Evolutionary conservation across 2,329 filamentous ascomycete species (phyloP).

Genomic region (Paecilomyces niveus): DNA sequence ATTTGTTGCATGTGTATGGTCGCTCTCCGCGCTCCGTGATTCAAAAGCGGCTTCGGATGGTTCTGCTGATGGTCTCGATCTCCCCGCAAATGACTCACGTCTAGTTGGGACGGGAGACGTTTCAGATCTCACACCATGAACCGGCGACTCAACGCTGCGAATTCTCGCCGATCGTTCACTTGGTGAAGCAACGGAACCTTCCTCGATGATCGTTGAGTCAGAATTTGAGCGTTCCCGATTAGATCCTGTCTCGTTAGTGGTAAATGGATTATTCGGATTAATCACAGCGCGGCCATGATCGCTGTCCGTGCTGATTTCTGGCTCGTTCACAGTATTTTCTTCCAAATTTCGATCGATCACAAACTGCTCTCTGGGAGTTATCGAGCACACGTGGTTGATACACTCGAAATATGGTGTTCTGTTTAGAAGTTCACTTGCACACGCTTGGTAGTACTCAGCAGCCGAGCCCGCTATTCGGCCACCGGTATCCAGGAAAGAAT

Average conservation of each 20-base stretch:
- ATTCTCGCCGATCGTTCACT: constrained; percentile 16
- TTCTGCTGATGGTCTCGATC: background rate
- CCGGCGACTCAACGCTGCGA: constrained; percentile 5
- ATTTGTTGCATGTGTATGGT: constrained; percentile 12
- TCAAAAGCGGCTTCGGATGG: background rate
- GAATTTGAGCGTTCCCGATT: constrained; percentile 10
- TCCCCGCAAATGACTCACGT: background rate
- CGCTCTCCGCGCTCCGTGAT: background rate
- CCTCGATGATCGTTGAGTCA: constrained; percentile 19
- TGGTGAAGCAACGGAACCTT: constrained; percentile 20
- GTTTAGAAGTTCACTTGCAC: constrained; percentile 37
- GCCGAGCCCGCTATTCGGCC: constrained; percentile 24
- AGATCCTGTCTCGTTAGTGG: constrained; percentile 7
- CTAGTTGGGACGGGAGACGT: background rate
- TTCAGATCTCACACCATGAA: constrained; percentile 4
- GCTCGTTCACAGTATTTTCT: constrained; percentile 8
- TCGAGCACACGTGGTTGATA: constrained; percentile 34
- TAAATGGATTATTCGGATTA: constrained; percentile 13
- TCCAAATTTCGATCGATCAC: constrained; percentile 4
- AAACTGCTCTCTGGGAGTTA: constrained; percentile 20
- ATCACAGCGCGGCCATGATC: constrained; percentile 1
- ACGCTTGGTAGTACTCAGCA: constrained; percentile 39
- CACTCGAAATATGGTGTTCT: constrained; percentile 37
- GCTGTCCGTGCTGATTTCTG: constrained; percentile 7
- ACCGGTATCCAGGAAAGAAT: background rate